phyloP scores from a whole-genome alignment of 208 protist species.

The Trypanosoma caninum region DNA sequence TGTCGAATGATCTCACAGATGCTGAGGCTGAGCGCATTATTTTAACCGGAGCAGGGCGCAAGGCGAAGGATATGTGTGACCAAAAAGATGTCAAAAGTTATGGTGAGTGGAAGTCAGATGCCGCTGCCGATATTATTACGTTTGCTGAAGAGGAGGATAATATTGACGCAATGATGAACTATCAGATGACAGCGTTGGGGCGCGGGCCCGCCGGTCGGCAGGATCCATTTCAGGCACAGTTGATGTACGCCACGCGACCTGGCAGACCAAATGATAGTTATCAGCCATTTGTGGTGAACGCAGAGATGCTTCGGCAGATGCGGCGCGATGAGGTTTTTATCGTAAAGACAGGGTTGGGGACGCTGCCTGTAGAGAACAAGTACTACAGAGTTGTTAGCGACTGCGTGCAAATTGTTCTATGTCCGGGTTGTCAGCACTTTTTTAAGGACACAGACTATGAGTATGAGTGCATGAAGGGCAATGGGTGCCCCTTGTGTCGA shows the following conservation, averaged over 20 bases:
- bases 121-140: conserved; percentile 82
- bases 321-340: conserved; percentile 88
- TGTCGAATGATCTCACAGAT: conserved; percentile 83
- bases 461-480: conserved; percentile 83
- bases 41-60: conserved; percentile 49
- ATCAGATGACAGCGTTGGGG: conserved; percentile 79
- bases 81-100: conserved; percentile 21
- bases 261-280: conserved; percentile 67
- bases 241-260: conserved; percentile 77
- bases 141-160: conserved; percentile 76
- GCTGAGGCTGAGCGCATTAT: conserved; percentile 87
- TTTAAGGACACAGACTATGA: conserved; percentile 91
- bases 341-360: conserved; percentile 64
- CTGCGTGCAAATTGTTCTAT: conserved; percentile 78
- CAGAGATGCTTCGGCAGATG: conserved; percentile 76
- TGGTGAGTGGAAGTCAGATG: conserved; percentile 63
- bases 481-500: conserved; percentile 88
- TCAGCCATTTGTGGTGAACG: conserved; percentile 78
- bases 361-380: conserved; percentile 62
- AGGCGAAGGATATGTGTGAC: conserved; percentile 18
- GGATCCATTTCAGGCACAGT: conserved; percentile 90
- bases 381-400: conserved; percentile 90
- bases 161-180: conserved; percentile 84
- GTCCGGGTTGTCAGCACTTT: conserved; percentile 93
- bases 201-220: conserved; percentile 46